A percentile compares a stretch with the other conserved stretches of the same genome.
Conservation (phyloP, 2,329 filamentous ascomycete genomes). For the Chrysosporium keratinophilum region DNA sequence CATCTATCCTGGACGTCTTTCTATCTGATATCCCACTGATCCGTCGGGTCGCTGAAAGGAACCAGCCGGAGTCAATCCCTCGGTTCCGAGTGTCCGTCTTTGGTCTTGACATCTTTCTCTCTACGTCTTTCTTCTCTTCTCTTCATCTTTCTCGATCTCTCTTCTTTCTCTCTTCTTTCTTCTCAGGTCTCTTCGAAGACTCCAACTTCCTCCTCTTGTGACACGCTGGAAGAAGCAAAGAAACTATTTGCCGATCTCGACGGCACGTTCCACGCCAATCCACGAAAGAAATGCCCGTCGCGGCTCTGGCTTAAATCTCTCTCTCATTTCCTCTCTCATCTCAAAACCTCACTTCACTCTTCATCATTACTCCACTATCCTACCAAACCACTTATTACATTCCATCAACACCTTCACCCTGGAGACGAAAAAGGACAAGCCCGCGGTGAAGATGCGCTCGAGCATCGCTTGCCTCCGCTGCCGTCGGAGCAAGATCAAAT, state of each 20-base stretch:
- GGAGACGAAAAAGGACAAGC: conserved; percentile 18
- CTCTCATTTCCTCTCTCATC: not conserved
- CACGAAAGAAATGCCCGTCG: not conserved
- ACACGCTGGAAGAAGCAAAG: not conserved
- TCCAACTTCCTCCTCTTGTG: too few species aligned
- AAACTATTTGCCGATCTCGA: not conserved
- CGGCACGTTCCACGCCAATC: not conserved
- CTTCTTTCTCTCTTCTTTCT: not conserved
- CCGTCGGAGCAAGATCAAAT: conserved; percentile 75
- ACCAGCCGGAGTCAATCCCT: too few species aligned
- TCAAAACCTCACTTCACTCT: not conserved
- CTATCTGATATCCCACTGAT: too few species aligned
- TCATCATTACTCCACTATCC: too few species aligned
- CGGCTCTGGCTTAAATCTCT: not conserved
- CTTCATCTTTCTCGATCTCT: not conserved
- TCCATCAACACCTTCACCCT: conserved; percentile 13
- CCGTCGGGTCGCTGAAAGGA: too few species aligned
- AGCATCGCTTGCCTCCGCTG: conserved; percentile 70
- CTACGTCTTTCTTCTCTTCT: too few species aligned
- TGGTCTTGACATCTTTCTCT: too few species aligned
- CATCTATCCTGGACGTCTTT: too few species aligned
- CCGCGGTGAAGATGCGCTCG: conserved; percentile 53
- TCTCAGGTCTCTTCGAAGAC: too few species aligned
- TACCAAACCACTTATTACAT: too few species aligned
- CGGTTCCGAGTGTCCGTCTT: too few species aligned